These are phyloP conservation scores for Curvularia eragrostidis DNA, from an alignment of 2,329 filamentous ascomycete species.

Conservation along the genomic window DNA sequence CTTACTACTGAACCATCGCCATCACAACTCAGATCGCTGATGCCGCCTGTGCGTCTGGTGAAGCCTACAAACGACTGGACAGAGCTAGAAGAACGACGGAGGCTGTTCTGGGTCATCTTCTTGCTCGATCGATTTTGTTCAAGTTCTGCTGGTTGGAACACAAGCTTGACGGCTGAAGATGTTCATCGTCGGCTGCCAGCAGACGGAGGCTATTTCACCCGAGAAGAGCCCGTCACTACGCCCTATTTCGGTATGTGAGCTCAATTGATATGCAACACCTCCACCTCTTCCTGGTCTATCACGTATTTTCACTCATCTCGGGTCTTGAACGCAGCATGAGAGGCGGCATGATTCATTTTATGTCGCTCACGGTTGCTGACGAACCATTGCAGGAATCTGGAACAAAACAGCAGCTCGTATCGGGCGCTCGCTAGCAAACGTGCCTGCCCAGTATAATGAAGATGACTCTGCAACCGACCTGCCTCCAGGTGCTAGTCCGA, in stretches of 20 bases:
- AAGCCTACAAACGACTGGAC: conserved; percentile 41
- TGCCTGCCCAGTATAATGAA: conserved; percentile 46
- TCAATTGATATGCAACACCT: neutral
- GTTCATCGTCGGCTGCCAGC: conserved; percentile 43
- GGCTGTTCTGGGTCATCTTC: conserved; percentile 45
- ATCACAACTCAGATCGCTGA: conserved; percentile 35
- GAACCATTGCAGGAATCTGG: conserved; percentile 29
- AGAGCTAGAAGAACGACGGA: conserved; percentile 40
- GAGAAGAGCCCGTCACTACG: conserved; percentile 43
- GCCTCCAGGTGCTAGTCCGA: conserved; percentile 37
- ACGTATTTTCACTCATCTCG: no score
- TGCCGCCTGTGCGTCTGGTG: conserved; percentile 38
- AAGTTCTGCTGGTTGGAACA: conserved; percentile 44
- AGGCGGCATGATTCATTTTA: neutral
- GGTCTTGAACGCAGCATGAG: neutral
- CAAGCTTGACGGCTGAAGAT: conserved; percentile 43
- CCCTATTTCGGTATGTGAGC: conserved; percentile 36
- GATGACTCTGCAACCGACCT: conserved; percentile 37
- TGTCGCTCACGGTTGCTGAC: neutral
- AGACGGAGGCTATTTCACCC: conserved; percentile 45
- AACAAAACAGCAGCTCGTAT: conserved; percentile 45
- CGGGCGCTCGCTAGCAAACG: conserved; percentile 40
- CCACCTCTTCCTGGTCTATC: neutral
- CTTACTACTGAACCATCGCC: conserved; percentile 39
- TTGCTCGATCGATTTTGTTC: conserved; percentile 45